phyloP scores from a whole-genome alignment of 305 asterid species.

The Rubia tinctorum region DNA sequence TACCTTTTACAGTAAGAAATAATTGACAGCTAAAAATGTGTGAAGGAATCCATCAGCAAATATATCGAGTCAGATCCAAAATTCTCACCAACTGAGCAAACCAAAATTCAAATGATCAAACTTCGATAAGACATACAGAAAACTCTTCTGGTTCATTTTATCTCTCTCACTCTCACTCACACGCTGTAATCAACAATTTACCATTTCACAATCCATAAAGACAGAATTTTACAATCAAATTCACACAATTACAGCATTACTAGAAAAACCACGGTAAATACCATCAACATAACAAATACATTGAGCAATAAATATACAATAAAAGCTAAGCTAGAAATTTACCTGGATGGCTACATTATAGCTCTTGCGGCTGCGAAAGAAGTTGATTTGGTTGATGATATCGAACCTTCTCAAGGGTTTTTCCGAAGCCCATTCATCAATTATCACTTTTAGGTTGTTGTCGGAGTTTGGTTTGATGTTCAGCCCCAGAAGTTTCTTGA shows the following conservation, averaged over 20 bases:
- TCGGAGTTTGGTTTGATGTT: slow-evolving; percentile 22
- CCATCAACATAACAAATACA: no score
- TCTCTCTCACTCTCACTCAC: no score
- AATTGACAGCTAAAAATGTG: not conserved
- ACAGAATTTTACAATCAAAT: not conserved
- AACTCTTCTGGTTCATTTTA: no score
- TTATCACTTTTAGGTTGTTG: slow-evolving; percentile 21
- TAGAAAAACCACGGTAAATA: not conserved
- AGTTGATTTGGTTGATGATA: slow-evolving; percentile 27
- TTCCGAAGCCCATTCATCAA: slow-evolving; percentile 39
- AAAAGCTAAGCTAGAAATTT: no score
- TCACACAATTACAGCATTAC: not conserved
- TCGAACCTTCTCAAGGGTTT: slow-evolving; percentile 24
- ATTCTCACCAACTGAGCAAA: not conserved
- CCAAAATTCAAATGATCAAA: not conserved
- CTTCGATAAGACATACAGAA: not conserved
- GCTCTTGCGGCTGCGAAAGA: slow-evolving; percentile 36
- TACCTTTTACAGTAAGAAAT: not conserved
- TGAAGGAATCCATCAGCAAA: not conserved
- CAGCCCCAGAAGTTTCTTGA: slow-evolving; percentile 26
- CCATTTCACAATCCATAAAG: not conserved
- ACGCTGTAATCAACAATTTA: no score
- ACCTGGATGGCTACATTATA: slow-evolving; percentile 56
- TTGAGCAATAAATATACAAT: no score
- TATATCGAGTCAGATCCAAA: not conserved